phyloP scores from a whole-genome alignment of 208 protist species.

The Trypanosoma mega region DNA sequence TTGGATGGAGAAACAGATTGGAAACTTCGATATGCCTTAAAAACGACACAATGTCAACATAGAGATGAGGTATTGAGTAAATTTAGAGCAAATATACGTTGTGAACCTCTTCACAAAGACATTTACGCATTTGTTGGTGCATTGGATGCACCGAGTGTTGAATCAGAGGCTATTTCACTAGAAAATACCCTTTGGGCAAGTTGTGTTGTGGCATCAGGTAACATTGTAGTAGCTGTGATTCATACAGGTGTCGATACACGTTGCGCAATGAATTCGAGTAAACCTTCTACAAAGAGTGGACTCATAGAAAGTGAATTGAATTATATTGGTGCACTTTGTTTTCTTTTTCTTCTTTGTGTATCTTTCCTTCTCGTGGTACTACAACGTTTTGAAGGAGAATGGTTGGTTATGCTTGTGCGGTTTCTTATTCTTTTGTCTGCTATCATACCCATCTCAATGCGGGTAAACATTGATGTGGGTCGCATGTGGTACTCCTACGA shows the following conservation, averaged over 20 bases:
- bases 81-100: constrained; percentile 64
- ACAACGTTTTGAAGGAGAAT: constrained; percentile 79
- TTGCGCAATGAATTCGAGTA: constrained; percentile 94
- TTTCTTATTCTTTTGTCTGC: constrained; percentile 98
- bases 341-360: constrained; percentile 61
- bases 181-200: constrained; percentile 98
- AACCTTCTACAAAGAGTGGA: constrained; percentile 87
- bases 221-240: constrained; percentile 72
- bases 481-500: constrained; percentile 96
- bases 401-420: constrained; percentile 87
- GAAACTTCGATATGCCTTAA: constrained; percentile 90
- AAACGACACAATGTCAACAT: constrained; percentile 39
- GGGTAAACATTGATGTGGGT: constrained; percentile 97
- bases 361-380: constrained; percentile 63
- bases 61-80: constrained; percentile 30
- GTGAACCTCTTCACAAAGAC: constrained; percentile 89
- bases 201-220: constrained; percentile 95
- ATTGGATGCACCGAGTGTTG: constrained; percentile 45
- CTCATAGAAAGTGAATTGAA: constrained; percentile 97
- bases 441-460: constrained; percentile 98
- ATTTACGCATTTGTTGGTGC: constrained; percentile 97
- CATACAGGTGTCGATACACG: constrained; percentile 96
- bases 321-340: constrained; percentile 91
- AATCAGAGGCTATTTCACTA: constrained; percentile 72
- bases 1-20: constrained; percentile 99